Conservation (phyloP, 345 rosid species). For the Linum tenue region DNA sequence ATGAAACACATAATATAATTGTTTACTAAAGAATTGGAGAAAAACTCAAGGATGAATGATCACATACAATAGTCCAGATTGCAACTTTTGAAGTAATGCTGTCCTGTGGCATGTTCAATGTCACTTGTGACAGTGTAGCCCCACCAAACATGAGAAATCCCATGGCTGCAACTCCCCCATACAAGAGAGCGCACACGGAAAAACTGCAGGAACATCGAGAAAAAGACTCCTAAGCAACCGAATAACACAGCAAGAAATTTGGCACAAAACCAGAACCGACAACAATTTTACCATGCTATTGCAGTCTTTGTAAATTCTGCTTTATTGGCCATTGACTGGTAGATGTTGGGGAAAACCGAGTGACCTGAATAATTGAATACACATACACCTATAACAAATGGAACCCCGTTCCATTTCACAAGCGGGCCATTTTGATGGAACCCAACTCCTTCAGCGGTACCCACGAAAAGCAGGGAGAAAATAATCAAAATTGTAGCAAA, state of each 20-base stretch:
- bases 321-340: conserved; percentile 97
- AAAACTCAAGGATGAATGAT: background rate
- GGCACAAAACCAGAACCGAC: background rate
- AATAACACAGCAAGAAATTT: background rate
- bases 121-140: conserved; percentile 78
- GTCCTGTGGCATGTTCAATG: conserved; percentile 70
- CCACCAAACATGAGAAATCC: conserved; percentile 86
- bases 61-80: conserved; percentile 74
- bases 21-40: background rate
- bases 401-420: conserved; percentile 76
- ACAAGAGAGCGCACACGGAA: conserved; percentile 41
- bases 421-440: conserved; percentile 60
- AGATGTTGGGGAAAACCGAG: conserved; percentile 85
- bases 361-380: conserved; percentile 83
- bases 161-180: conserved; percentile 71
- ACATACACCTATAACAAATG: conserved; percentile 75
- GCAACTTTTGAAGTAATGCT: conserved; percentile 57
- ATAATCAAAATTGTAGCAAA: conserved; percentile 52
- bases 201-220: conserved; percentile 47
- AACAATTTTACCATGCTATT: conserved; percentile 31
- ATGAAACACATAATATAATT: conserved; percentile 1
- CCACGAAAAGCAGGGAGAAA: conserved; percentile 49
- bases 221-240: background rate
- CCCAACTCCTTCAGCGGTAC: conserved; percentile 52
- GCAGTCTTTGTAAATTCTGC: conserved; percentile 58